Conservation (phyloP, 495 filamentous ascomycete species). For the Platismatia glauca region DNA sequence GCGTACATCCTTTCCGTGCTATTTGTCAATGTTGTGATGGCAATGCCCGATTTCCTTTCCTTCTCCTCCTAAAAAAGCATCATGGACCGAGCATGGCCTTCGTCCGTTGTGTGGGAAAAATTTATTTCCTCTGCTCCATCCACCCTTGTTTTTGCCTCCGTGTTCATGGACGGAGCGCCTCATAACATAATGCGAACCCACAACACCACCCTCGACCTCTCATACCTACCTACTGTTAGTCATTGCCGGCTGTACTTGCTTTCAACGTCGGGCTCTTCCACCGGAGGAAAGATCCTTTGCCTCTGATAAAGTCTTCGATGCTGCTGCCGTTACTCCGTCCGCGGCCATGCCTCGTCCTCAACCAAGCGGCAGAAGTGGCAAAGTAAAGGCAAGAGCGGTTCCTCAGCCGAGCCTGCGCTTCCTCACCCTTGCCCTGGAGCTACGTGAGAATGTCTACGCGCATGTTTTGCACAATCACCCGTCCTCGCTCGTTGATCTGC, state of each 20-base stretch:
- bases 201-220: neutral
- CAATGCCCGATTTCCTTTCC: neutral
- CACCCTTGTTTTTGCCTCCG: neutral
- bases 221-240: neutral
- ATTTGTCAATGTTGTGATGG: neutral
- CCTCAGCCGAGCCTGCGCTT: constrained; percentile 3
- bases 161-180: neutral
- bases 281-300: neutral
- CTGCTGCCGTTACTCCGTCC: neutral
- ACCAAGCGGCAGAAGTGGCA: neutral
- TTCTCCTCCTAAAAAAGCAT: no score
- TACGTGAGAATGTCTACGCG: constrained; percentile 21
- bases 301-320: neutral
- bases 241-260: neutral
- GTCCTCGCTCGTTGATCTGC: constrained; percentile 17
- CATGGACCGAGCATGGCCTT: neutral
- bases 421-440: constrained; percentile 20
- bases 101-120: neutral
- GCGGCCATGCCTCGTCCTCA: constrained; percentile 10
- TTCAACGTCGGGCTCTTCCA: neutral
- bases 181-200: neutral
- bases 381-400: neutral
- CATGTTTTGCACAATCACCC: constrained; percentile 13
- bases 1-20: neutral
- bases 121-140: neutral